Percentiles rank a stretch among this genome's conserved stretches.
Evolutionary conservation across 805 yeast species (phyloP).

Genomic region (Kurtzmaniella fragi): DNA sequence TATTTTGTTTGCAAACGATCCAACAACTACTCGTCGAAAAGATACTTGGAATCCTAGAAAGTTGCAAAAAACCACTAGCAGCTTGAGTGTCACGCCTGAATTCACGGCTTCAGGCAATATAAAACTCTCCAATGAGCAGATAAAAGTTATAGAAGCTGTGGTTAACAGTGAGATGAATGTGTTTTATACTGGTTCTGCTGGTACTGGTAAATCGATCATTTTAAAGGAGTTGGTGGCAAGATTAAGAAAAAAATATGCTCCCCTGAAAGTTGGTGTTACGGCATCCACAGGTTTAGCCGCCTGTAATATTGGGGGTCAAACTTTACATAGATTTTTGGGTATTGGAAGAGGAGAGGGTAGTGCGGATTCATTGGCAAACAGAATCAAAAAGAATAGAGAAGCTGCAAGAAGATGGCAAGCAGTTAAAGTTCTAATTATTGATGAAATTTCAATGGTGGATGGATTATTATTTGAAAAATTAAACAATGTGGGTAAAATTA

Average conservation of each 20-base stretch:
- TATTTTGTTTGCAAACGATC: too few relatives aligned
- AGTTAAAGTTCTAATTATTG: slow-evolving; percentile 72
- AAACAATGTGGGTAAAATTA: slow-evolving; percentile 57
- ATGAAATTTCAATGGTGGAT: slow-evolving; percentile 94
- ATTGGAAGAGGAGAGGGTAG: slow-evolving; percentile 67
- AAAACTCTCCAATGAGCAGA: slow-evolving; percentile 38
- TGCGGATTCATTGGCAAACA: slow-evolving; percentile 39
- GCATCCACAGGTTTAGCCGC: slow-evolving; percentile 87
- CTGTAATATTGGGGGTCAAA: slow-evolving; percentile 73
- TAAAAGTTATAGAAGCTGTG: slow-evolving; percentile 44
- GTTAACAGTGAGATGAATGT: slow-evolving; percentile 48
- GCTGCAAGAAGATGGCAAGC: slow-evolving; percentile 56
- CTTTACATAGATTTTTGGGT: slow-evolving; percentile 73
- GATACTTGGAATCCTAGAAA: too few relatives aligned
- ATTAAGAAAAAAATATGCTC: slow-evolving; percentile 39
- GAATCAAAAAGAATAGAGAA: slow-evolving; percentile 43
- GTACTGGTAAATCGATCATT: slow-evolving; percentile 80
- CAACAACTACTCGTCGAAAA: too few relatives aligned
- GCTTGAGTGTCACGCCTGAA: neutral
- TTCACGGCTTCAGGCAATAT: neutral
- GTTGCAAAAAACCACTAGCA: too few relatives aligned
- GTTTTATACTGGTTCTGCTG: slow-evolving; percentile 81
- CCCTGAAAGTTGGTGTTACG: slow-evolving; percentile 64
- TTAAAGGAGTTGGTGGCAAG: slow-evolving; percentile 57
- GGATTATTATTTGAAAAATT: slow-evolving; percentile 72